Evolutionary conservation across 805 yeast species (phyloP), one percentile per base, ranked within the genome.

Genomic region (Kuraishia floccosa): DNA sequence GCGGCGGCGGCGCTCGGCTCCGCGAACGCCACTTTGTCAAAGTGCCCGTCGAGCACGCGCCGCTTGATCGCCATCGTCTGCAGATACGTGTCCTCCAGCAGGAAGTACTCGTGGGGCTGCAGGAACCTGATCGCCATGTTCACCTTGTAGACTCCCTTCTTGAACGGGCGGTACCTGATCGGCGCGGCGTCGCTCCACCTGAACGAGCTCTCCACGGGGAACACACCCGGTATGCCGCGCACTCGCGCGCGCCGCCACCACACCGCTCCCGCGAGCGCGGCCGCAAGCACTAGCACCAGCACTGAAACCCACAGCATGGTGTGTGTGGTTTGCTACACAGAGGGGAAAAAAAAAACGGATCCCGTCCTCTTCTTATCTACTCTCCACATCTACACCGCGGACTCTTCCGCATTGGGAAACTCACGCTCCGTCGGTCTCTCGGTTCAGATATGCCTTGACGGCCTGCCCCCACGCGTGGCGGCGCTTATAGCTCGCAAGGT

Each of bases 381-480:
- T n/a, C n/a, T n/a, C n/a, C n/a, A n/a, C n/a, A n/a, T n/a, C n/a
- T n/a, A n/a, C n/a, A n/a, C n/a, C n/a, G n/a, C n/a, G n/a, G n/a
- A n/a, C n/a, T n/a, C n/a, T n/a, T n/a, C n/a, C n/a, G n/a, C n/a
- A n/a, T n/a, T n/a, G n/a, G n/a, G n/a, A n/a, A n/a, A n/a, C 52
- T 49, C n/a, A n/a, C 4, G 36, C 21, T 5, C 68, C 68, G 29
- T 56, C 39, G 5, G 58, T 42, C 28, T 61, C 58, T 3, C 58
- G 57, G 21, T 46, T 50, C 38, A 68, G 30, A 30, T 51, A 68
- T 4, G 52, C 40, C 35, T 58, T 57, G 0, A 72, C 76, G 0
- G 87, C 78, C 1, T 69, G 70, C 1, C 86, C 81, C 86, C 91
- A 81, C 39, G 60, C 74, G 2, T 64, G 63, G 20, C 71, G 62